A percentile compares a stretch with the other conserved stretches of the same genome.
Evolutionary conservation across 2,329 filamentous ascomycete genomes (phyloP).

Genomic region (Byssothecium circinans): DNA sequence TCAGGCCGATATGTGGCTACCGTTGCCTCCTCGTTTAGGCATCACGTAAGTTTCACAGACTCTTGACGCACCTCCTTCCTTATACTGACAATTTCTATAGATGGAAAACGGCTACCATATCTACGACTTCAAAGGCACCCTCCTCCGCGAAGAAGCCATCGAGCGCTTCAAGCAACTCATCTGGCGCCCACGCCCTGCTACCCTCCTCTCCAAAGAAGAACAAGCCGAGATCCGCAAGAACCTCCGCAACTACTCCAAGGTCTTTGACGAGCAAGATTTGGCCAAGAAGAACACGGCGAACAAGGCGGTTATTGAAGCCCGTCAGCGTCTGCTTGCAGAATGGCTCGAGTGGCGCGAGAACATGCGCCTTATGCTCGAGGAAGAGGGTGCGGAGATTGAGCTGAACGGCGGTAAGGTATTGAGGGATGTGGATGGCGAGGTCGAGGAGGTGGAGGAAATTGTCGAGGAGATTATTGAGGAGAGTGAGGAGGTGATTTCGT

Average conservation of each 20-base stretch:
- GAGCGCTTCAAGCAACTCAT: conserved; percentile 98
- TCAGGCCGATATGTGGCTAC: conserved; percentile 93
- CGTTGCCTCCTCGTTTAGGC: conserved; percentile 94
- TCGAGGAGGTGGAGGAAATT: conserved; percentile 68
- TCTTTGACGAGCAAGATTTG: conserved; percentile 93
- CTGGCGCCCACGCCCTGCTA: conserved; percentile 89
- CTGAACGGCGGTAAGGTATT: conserved; percentile 56
- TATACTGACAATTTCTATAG: conserved; percentile 50
- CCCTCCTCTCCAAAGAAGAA: conserved; percentile 93
- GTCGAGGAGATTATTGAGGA: conserved; percentile 91
- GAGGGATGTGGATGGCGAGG: conserved; percentile 52
- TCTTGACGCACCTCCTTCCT: neutral
- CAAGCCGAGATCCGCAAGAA: conserved; percentile 98
- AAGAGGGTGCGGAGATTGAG: conserved; percentile 60
- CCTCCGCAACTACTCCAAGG: conserved; percentile 90
- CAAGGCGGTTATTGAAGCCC: conserved; percentile 86
- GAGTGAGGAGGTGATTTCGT: conserved; percentile 71
- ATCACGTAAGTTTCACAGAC: conserved; percentile 78
- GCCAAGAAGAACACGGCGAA: conserved; percentile 93
- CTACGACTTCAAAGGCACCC: conserved; percentile 92
- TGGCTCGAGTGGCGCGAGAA: conserved; percentile 83
- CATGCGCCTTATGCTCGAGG: conserved; percentile 65
- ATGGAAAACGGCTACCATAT: conserved; percentile 99
- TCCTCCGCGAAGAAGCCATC: conserved; percentile 84
- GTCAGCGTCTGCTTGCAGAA: conserved; percentile 79